These are phyloP conservation scores for Tolypocladium amazonense DNA, from an alignment of 2,329 filamentous ascomycete genomes.

Conservation along the genomic window DNA sequence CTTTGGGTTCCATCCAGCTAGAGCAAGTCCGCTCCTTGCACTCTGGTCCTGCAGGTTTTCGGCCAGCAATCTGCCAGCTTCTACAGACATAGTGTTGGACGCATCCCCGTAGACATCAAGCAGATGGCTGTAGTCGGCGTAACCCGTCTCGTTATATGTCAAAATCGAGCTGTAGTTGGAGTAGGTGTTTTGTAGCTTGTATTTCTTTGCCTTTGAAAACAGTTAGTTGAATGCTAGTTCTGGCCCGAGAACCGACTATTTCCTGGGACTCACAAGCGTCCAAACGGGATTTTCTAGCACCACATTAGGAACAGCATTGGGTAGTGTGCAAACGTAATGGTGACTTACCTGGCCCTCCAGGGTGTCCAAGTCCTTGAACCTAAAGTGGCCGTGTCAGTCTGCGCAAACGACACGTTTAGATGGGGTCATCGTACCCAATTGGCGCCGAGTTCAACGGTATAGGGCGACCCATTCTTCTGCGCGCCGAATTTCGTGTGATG, in stretches of 20 bases:
- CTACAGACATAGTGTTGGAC: conserved; percentile 32
- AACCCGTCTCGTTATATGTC: conserved; percentile 50
- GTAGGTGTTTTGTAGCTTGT: conserved; percentile 41
- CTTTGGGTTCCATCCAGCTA: conserved; percentile 53
- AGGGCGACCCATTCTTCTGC: conserved; percentile 36
- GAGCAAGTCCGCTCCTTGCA: conserved; percentile 43
- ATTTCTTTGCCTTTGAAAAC: conserved; percentile 36
- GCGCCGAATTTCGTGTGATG: conserved; percentile 46
- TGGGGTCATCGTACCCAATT: conserved; percentile 42
- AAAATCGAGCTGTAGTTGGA: conserved; percentile 48
- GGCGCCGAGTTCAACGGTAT: conserved; percentile 53
- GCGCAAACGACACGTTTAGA: conserved; percentile 7
- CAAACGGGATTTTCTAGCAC: conserved; percentile 48
- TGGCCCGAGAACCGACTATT: not conserved
- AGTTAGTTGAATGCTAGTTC: not conserved
- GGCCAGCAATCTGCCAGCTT: conserved; percentile 45
- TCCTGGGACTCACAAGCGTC: conserved; percentile 26
- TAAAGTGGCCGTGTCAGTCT: conserved; percentile 10
- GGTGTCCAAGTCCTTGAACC: conserved; percentile 11
- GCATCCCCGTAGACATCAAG: conserved; percentile 38
- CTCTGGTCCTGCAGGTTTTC: conserved; percentile 52
- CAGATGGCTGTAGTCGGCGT: conserved; percentile 36
- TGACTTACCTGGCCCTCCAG: conserved; percentile 13
- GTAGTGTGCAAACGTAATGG: not conserved
- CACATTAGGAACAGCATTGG: conserved; percentile 4